Evolutionary conservation across 169 alveolate genomes (phyloP).

Genomic region (Theileria orientalis): DNA sequence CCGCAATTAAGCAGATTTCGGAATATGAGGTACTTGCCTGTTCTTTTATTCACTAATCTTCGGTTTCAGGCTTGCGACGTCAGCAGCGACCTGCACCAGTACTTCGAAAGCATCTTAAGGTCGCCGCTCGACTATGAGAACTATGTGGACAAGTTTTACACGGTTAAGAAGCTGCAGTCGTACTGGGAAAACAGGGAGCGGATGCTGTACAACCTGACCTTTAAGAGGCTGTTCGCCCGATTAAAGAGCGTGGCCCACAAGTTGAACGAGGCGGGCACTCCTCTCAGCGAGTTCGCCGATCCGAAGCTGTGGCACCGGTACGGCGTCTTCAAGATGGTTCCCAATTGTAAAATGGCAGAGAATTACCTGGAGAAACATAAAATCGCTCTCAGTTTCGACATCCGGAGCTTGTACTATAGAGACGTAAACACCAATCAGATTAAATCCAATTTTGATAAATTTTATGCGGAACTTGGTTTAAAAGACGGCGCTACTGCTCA

Average conservation of each 20-base stretch:
- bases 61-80: constrained; percentile 30
- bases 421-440: constrained; percentile 1
- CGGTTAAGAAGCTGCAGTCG: constrained; percentile 48
- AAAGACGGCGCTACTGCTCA: background rate
- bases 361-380: constrained; percentile 45
- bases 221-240: constrained; percentile 44
- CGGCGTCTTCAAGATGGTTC: constrained; percentile 63
- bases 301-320: constrained; percentile 56
- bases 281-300: constrained; percentile 42
- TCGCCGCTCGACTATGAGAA: constrained; percentile 43
- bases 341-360: constrained; percentile 51
- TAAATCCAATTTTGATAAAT: constrained; percentile 5
- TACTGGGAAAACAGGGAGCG: constrained; percentile 50
- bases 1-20: constrained; percentile 20
- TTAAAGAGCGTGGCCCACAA: constrained; percentile 44
- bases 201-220: constrained; percentile 26
- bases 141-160: constrained; percentile 37
- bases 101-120: constrained; percentile 40
- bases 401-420: constrained; percentile 39
- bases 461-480: background rate
- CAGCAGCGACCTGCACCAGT: constrained; percentile 41
- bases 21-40: constrained; percentile 8
- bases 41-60: background rate
- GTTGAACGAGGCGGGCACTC: constrained; percentile 41
- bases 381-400: constrained; percentile 45